phyloP scores from a whole-genome alignment of 1,284 basidiomycete genomes.

The Tylopilus sp. region DNA sequence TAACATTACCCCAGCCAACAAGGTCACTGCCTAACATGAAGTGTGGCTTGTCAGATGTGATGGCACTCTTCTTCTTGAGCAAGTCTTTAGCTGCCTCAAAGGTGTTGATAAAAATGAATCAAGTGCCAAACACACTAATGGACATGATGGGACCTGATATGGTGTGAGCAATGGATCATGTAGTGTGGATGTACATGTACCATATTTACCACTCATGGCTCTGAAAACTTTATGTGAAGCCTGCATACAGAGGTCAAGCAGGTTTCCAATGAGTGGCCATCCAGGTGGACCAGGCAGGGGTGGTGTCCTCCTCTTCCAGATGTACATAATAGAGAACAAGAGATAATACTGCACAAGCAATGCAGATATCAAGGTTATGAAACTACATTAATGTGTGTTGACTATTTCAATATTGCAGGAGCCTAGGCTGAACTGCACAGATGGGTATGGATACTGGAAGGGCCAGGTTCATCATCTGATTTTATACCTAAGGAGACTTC shows the following conservation, averaged over 20 bases:
- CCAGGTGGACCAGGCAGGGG: slow-evolving; percentile 32
- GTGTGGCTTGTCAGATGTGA: slow-evolving; percentile 20
- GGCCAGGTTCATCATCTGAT: too few relatives aligned
- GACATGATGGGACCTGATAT: slow-evolving; percentile 24
- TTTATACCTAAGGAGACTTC: too few relatives aligned
- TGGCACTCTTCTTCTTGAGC: slow-evolving; percentile 25
- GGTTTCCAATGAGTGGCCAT: slow-evolving; percentile 38
- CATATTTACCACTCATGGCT: slow-evolving; percentile 44
- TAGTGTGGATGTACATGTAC: slow-evolving; percentile 32
- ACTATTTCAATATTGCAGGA: too few relatives aligned
- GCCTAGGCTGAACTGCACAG: too few relatives aligned
- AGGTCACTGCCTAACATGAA: slow-evolving; percentile 23
- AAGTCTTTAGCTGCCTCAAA: slow-evolving; percentile 16
- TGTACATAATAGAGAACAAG: too few relatives aligned
- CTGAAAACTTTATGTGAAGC: slow-evolving; percentile 44
- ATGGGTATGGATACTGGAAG: too few relatives aligned
- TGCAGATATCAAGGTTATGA: slow-evolving; percentile 1
- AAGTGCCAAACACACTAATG: slow-evolving; percentile 12
- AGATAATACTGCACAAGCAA: slow-evolving; percentile 8
- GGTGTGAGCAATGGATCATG: slow-evolving; percentile 31
- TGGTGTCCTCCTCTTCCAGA: slow-evolving; percentile 1
- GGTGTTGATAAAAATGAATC: slow-evolving; percentile 22
- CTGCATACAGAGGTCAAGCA: slow-evolving; percentile 40
- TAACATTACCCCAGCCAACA: slow-evolving; percentile 24
- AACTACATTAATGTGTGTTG: too few relatives aligned